Evolutionary conservation across 345 rosid species (phyloP), one percentile per base, ranked within the genome.

Genomic region (Acer negundo): DNA sequence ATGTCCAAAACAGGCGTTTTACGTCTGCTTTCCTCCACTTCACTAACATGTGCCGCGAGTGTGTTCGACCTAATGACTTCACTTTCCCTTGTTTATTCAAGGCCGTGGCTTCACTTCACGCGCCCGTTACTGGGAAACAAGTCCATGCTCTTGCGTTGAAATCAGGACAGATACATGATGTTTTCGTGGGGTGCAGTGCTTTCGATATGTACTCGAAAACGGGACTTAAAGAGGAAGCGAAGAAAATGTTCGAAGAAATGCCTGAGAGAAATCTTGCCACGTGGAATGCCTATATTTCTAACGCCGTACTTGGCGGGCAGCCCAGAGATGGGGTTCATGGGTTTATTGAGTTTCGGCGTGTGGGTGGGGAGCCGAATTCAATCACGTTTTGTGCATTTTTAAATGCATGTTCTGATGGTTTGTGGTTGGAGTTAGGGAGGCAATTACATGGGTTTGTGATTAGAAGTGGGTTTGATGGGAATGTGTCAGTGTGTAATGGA

Each of bases 81-180:
- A 92, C 96, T 72, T 88, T 94, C 72, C 98, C 98, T 74, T 94
- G 97, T 58, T 89, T 76, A 8, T 91, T 92, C 70, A 92, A 92
- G 85, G 94, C 98, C 26, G 74, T 90, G n/a, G 92, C 91, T 76
- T 82, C 81, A 1, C 82, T 93, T 46, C 69, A 81, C 7, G 66
- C 80, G 19, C 82, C 89, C 1, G 51, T 75, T 19, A 63, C 84
- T 0, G 97, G 97, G 42, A 84, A 73, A 69, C 97, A 90, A 82
- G 67, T 88, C 74, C 97, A 93, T 16, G 89, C 86, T 10, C 79
- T 89, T 69, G 87, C 95, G 17, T 68, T 94, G 11, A 93, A 91
- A 81, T 82, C 79, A 59, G 91, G 94, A 23, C 77, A 75, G 71
- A 80, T 88, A n/a, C 1, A 63, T 4, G 90, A 88, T 79, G 87